Conservation (phyloP, 805 yeast species). For the Candida maesae region DNA sequence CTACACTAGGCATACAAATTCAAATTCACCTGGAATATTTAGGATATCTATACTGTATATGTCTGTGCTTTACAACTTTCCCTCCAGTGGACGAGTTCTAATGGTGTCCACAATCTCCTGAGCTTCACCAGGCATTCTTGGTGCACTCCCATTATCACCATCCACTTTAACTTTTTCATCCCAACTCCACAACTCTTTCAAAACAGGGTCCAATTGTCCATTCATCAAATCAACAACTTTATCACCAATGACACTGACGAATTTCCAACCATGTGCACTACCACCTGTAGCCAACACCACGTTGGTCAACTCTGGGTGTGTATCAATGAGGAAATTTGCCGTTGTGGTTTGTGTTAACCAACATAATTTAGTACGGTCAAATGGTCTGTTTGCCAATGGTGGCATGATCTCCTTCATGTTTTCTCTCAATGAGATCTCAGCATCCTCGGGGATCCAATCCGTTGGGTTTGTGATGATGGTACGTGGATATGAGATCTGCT, state of each 20-base stretch:
- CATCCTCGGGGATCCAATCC: slow-evolving; percentile 17
- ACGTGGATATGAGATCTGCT: slow-evolving; percentile 14
- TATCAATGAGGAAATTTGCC: slow-evolving; percentile 29
- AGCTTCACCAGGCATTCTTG: slow-evolving; percentile 13
- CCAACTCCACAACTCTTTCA: slow-evolving; percentile 14
- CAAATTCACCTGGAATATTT: too few species aligned
- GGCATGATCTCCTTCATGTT: slow-evolving; percentile 29
- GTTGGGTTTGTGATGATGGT: slow-evolving; percentile 12
- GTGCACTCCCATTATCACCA: slow-evolving; percentile 11
- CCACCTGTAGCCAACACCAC: slow-evolving; percentile 33
- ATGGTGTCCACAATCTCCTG: slow-evolving; percentile 3
- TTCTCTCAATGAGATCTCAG: slow-evolving; percentile 17
- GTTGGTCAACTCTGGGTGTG: slow-evolving; percentile 26
- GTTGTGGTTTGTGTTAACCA: slow-evolving; percentile 33
- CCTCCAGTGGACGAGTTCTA: neutral
- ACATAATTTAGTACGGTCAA: slow-evolving; percentile 34
- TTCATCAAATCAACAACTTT: slow-evolving; percentile 15
- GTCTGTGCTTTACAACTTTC: too few species aligned
- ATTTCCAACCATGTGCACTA: slow-evolving; percentile 32
- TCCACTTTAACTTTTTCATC: slow-evolving; percentile 6
- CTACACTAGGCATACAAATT: too few species aligned
- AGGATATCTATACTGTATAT: neutral
- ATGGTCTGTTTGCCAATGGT: slow-evolving; percentile 10
- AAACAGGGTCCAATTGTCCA: slow-evolving; percentile 7
- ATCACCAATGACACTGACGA: slow-evolving; percentile 30